Evolutionary conservation across 2,329 filamentous ascomycete species (phyloP).

Genomic region (Beauveria sp.): DNA sequence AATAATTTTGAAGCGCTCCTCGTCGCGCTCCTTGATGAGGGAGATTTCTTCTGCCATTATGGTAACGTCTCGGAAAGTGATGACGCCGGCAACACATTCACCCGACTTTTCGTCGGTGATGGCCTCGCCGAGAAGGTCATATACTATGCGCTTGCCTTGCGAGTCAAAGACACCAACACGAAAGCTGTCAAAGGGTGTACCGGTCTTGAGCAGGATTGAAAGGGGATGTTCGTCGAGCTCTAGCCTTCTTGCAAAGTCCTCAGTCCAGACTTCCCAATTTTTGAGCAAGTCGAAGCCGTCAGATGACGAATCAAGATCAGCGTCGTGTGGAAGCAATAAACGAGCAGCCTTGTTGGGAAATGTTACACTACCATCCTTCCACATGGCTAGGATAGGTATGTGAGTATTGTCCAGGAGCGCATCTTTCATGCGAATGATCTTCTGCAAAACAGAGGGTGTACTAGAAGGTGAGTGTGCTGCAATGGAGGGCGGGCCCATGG

Average conservation of each 20-base stretch:
- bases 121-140: conserved; percentile 59
- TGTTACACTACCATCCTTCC: conserved; percentile 68
- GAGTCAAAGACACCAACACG: conserved; percentile 57
- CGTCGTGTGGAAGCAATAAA: conserved; percentile 38
- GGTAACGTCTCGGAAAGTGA: conserved; percentile 67
- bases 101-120: conserved; percentile 59
- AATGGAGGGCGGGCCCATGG: conserved; percentile 55
- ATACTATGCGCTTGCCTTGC: conserved; percentile 46
- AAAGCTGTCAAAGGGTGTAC: conserved; percentile 48
- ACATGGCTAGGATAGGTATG: conserved; percentile 70
- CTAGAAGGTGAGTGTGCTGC: conserved; percentile 43
- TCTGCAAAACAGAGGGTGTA: conserved; percentile 61
- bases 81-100: conserved; percentile 65
- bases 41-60: conserved; percentile 60
- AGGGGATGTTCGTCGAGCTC: conserved; percentile 59
- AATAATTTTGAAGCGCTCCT: conserved; percentile 66
- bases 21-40: conserved; percentile 61
- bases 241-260: conserved; percentile 55
- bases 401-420: conserved; percentile 67
- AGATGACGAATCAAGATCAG: conserved; percentile 30
- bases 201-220: conserved; percentile 52
- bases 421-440: conserved; percentile 68
- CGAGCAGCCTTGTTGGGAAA: conserved; percentile 63
- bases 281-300: conserved; percentile 50
- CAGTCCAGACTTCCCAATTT: conserved; percentile 55